phyloP scores from a whole-genome alignment of 805 yeast genomes.

The Ogataea siamensis region DNA sequence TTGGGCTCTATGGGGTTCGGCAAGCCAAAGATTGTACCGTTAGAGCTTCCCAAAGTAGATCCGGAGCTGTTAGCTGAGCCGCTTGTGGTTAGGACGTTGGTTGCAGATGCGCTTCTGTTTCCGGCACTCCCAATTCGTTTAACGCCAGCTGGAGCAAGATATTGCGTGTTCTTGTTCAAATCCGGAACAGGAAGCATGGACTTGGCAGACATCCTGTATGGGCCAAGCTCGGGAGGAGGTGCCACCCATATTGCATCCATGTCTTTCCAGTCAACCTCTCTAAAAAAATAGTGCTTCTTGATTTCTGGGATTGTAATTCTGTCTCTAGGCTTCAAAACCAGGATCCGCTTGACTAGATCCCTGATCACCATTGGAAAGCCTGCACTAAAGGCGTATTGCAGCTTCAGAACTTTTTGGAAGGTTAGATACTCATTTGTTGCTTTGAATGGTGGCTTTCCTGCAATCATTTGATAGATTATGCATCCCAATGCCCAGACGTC shows the following conservation, averaged over 20 bases:
- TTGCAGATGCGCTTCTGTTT: slow-evolving; percentile 12
- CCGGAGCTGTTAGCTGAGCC: slow-evolving; percentile 6
- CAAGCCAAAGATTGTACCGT: slow-evolving; percentile 23
- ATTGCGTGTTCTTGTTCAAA: slow-evolving; percentile 29
- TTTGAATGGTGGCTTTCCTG: slow-evolving; percentile 75
- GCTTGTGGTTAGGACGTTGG: slow-evolving; percentile 5
- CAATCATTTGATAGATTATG: slow-evolving; percentile 59
- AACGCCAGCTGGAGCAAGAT: slow-evolving; percentile 14
- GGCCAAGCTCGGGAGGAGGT: slow-evolving; percentile 63
- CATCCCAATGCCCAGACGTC: slow-evolving; percentile 66
- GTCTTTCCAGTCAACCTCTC: slow-evolving; percentile 52
- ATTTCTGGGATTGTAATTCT: slow-evolving; percentile 58
- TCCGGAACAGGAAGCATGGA: slow-evolving; percentile 77
- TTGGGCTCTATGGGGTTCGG: slow-evolving; percentile 21
- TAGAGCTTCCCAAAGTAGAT: slow-evolving; percentile 8
- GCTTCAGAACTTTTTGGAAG: slow-evolving; percentile 76
- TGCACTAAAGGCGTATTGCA: slow-evolving; percentile 80
- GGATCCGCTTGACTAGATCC: slow-evolving; percentile 68
- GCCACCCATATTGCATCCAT: slow-evolving; percentile 55
- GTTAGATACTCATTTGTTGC: slow-evolving; percentile 81
- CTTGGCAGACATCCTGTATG: slow-evolving; percentile 71
- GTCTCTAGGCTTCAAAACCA: slow-evolving; percentile 61
- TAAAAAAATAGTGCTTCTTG: slow-evolving; percentile 63
- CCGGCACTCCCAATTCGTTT: slow-evolving; percentile 8
- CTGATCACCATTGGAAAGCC: slow-evolving; percentile 75